phyloP scores from a whole-genome alignment of 2,329 filamentous ascomycete genomes.

The Teratosphaeria viscida region DNA sequence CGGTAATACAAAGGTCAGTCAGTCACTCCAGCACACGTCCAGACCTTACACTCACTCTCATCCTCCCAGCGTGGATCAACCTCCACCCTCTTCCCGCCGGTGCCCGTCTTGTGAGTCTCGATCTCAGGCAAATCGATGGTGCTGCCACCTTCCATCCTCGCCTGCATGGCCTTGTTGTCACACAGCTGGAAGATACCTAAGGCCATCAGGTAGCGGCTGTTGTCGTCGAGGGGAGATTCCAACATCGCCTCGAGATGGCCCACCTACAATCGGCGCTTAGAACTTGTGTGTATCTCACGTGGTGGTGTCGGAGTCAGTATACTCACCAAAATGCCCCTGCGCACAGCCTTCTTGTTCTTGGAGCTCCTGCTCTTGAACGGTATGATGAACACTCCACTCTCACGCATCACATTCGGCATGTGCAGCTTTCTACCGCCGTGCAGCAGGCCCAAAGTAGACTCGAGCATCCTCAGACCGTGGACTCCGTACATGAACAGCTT shows the following conservation, averaged over 20 bases:
- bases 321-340: neutral
- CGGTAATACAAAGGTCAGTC: neutral
- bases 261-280: neutral
- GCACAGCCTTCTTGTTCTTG: neutral
- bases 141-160: neutral
- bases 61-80: neutral
- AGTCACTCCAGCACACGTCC: neutral
- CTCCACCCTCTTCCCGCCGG: neutral
- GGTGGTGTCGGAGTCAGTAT: too few species aligned
- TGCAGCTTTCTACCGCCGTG: neutral
- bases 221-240: neutral
- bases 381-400: neutral
- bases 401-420: neutral
- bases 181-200: neutral
- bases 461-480: constrained; percentile 1
- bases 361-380: neutral
- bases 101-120: neutral
- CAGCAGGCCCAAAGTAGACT: neutral
- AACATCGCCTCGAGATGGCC: neutral
- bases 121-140: neutral
- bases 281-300: too few species aligned
- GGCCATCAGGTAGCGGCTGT: neutral
- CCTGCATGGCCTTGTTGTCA: neutral
- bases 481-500: constrained; percentile 4
- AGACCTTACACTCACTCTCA: neutral